Percentiles rank a stretch among this genome's conserved stretches.
phyloP scores from a whole-genome alignment of 2,329 filamentous ascomycete species.

The Aspergillus pseudoterreus region DNA sequence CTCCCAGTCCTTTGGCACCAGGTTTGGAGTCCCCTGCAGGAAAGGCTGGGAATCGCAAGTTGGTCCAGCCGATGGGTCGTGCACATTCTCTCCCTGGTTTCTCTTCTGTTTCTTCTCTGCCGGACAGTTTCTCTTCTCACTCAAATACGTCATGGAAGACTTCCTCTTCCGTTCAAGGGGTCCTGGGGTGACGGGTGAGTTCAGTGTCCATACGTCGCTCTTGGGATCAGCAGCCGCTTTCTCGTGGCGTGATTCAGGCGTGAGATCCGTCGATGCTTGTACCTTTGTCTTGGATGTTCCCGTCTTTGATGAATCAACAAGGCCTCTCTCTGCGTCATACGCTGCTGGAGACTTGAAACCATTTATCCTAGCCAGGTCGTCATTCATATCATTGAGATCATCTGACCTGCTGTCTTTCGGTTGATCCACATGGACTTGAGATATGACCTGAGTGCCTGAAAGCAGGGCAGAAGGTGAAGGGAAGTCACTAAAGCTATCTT shows the following conservation, averaged over 20 bases:
- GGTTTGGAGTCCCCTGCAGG: neutral
- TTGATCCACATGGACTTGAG: neutral
- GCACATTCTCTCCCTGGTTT: neutral
- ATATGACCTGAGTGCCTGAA: slow-evolving; percentile 1
- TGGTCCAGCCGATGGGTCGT: neutral
- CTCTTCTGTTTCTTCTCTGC: neutral
- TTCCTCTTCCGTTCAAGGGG: slow-evolving; percentile 2
- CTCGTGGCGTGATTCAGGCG: too few relatives aligned
- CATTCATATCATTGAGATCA: neutral
- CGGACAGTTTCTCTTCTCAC: neutral
- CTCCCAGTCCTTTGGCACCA: slow-evolving; percentile 25
- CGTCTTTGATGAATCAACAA: neutral
- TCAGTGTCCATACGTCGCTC: neutral
- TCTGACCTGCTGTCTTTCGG: neutral
- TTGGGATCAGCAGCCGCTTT: too few relatives aligned
- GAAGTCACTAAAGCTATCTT: slow-evolving; percentile 33
- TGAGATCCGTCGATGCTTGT: too few relatives aligned
- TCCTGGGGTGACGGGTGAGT: neutral
- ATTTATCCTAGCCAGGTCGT: neutral
- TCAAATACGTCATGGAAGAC: neutral
- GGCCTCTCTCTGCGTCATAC: too few relatives aligned
- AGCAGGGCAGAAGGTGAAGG: slow-evolving; percentile 35
- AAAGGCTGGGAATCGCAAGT: neutral
- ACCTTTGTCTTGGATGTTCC: too few relatives aligned
- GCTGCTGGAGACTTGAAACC: neutral